A percentile compares a stretch with the other conserved stretches of the same genome.
These are phyloP conservation scores for Penicillium aurantiogriseum DNA, from an alignment of 2,329 filamentous ascomycete genomes.

Conservation along the genomic window DNA sequence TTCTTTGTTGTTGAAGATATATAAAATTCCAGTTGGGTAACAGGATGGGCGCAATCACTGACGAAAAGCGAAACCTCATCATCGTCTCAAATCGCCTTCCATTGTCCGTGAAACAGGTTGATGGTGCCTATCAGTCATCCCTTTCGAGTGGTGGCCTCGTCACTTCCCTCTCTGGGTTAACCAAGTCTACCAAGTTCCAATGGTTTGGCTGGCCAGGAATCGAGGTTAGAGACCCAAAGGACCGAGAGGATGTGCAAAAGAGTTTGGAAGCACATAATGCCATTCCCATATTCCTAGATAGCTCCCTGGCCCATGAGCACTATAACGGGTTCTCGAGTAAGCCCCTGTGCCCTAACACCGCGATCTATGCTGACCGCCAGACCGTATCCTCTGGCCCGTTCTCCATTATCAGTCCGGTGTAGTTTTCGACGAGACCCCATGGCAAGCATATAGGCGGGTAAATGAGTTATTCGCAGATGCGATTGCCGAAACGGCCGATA, in stretches of 20 bases:
- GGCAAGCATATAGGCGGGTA: constrained; percentile 83
- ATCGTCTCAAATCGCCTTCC: constrained; percentile 90
- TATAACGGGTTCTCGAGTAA: constrained; percentile 96
- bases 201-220: constrained; percentile 97
- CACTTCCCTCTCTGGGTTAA: constrained; percentile 80
- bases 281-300: constrained; percentile 81
- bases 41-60: constrained; percentile 6
- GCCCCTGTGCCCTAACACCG: constrained; percentile 27
- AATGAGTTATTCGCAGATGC: constrained; percentile 85
- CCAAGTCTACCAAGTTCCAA: constrained; percentile 84
- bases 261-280: constrained; percentile 77
- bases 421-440: constrained; percentile 39
- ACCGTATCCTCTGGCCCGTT: constrained; percentile 93
- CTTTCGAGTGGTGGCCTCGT: constrained; percentile 92
- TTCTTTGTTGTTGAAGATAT: not conserved
- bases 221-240: constrained; percentile 71
- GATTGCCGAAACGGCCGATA: constrained; percentile 74
- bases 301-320: constrained; percentile 83
- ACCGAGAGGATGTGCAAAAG: constrained; percentile 66
- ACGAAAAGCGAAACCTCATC: constrained; percentile 45
- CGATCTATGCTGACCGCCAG: constrained; percentile 43
- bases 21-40: not conserved
- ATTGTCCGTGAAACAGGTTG: constrained; percentile 83
- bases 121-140: constrained; percentile 77
- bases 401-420: constrained; percentile 15